Percentiles rank a stretch among this genome's conserved stretches.
Conservation (phyloP, 345 rosid genomes). For the Sonneratia caseolaris region DNA sequence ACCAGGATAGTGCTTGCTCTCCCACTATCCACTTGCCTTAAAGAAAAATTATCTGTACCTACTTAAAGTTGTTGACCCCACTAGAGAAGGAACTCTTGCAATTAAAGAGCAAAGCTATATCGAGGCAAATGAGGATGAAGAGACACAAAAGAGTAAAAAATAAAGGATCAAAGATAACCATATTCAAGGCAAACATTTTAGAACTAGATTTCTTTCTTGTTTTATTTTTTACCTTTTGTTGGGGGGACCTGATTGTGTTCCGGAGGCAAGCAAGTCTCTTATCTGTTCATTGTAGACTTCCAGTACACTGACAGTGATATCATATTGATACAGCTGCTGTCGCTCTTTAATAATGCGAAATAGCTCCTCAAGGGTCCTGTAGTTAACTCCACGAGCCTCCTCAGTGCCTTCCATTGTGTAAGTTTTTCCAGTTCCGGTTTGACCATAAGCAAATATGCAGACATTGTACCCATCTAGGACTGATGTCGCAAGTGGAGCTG, state of each 20-base stretch:
- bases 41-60: not conserved
- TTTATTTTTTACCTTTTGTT: conserved; percentile 46
- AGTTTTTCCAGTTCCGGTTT: conserved; percentile 93
- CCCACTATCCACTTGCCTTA: not conserved
- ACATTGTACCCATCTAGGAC: conserved; percentile 96
- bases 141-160: not conserved
- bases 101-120: not conserved
- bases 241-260: conserved; percentile 44
- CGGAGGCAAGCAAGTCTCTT: conserved; percentile 59
- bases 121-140: not conserved
- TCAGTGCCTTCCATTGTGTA: conserved; percentile 92
- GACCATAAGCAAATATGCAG: conserved; percentile 93
- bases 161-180: not conserved
- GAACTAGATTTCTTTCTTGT: not conserved
- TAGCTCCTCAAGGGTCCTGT: conserved; percentile 72
- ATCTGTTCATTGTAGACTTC: conserved; percentile 98
- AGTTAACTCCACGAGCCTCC: conserved; percentile 89
- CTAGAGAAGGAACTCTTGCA: not conserved
- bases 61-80: not conserved
- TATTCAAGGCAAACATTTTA: not conserved
- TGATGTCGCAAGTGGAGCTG: conserved; percentile 78
- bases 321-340: conserved; percentile 48
- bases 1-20: not conserved
- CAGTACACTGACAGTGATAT: conserved; percentile 81
- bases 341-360: conserved; percentile 57